Percentiles rank a stretch among this genome's conserved stretches.
These are phyloP conservation scores for Phytopythium cucurbitacearum DNA, from an alignment of 352 stramenopile genomes.

Conservation along the genomic window DNA sequence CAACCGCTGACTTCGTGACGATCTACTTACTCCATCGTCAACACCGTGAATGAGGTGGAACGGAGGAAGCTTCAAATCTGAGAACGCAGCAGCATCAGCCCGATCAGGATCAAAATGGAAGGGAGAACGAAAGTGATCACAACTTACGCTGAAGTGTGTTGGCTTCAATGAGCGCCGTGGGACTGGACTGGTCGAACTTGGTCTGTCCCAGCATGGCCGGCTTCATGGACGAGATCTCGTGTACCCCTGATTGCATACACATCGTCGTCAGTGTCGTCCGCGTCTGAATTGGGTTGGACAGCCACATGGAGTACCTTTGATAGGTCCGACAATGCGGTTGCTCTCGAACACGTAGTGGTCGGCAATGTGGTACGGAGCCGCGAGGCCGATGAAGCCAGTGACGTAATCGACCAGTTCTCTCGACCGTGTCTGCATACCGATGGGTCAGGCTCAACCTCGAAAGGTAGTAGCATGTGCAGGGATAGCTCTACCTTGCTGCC, in stretches of 20 bases:
- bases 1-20: not conserved
- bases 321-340: conserved; percentile 40
- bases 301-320: conserved; percentile 23
- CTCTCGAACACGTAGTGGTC: conserved; percentile 76
- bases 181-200: conserved; percentile 54
- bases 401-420: conserved; percentile 33
- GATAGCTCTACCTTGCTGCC: not conserved
- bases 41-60: conserved; percentile 59
- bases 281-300: not conserved
- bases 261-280: not conserved
- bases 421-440: conserved; percentile 6
- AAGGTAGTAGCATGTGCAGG: not conserved
- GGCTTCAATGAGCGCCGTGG: conserved; percentile 31
- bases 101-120: conserved; percentile 1
- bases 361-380: conserved; percentile 64
- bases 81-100: not conserved
- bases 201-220: conserved; percentile 57
- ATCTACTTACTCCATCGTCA: conserved; percentile 30
- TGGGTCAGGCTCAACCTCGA: not conserved
- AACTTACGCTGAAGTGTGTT: conserved; percentile 14
- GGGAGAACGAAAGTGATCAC: not conserved
- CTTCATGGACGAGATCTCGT: conserved; percentile 78
- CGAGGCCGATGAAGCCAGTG: conserved; percentile 57
- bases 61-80: conserved; percentile 34
- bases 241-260: conserved; percentile 27